These are phyloP conservation scores for Fagopyrum tataricum DNA, from an alignment of 148 eudicot species.

Conservation along the genomic window DNA sequence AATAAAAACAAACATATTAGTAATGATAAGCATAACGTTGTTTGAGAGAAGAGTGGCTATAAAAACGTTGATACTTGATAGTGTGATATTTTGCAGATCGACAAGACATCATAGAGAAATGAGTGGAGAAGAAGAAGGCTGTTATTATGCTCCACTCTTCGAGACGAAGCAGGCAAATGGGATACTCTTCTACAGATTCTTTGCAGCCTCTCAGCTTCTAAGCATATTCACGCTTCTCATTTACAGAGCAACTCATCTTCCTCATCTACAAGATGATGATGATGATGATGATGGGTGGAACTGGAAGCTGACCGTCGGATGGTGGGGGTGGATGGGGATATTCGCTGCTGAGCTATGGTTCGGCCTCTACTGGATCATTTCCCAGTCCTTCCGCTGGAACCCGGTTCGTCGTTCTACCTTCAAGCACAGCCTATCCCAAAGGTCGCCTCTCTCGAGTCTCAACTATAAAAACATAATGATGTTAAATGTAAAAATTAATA, in stretches of 20 bases:
- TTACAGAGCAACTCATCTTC: conserved; percentile 40
- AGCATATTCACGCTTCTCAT: conserved; percentile 39
- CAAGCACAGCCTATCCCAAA: conserved; percentile 47
- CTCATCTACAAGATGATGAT: conserved; percentile 1
- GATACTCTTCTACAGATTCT: conserved; percentile 30
- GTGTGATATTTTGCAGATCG: too few species aligned
- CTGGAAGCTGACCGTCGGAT: too few species aligned
- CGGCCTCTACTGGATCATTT: conserved; percentile 62
- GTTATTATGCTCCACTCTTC: conserved; percentile 31
- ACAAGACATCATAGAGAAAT: too few species aligned
- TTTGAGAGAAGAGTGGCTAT: too few species aligned
- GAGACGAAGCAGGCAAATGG: conserved; percentile 38
- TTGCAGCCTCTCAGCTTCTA: conserved; percentile 34
- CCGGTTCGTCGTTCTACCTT: conserved; percentile 38
- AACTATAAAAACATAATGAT: too few species aligned
- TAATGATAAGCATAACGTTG: too few species aligned
- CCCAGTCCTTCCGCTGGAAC: conserved; percentile 58
- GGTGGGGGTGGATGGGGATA: conserved; percentile 40
- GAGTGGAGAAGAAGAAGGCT: conserved; percentile 8
- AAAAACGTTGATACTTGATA: too few species aligned
- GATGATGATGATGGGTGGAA: conserved; percentile 16
- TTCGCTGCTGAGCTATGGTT: conserved; percentile 64
- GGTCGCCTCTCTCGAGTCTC: too few species aligned
- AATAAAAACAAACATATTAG: too few species aligned
- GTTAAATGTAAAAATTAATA: not conserved